phyloP scores from a whole-genome alignment of 2,329 filamentous ascomycete species.

The Sordariomycetes sp. region DNA sequence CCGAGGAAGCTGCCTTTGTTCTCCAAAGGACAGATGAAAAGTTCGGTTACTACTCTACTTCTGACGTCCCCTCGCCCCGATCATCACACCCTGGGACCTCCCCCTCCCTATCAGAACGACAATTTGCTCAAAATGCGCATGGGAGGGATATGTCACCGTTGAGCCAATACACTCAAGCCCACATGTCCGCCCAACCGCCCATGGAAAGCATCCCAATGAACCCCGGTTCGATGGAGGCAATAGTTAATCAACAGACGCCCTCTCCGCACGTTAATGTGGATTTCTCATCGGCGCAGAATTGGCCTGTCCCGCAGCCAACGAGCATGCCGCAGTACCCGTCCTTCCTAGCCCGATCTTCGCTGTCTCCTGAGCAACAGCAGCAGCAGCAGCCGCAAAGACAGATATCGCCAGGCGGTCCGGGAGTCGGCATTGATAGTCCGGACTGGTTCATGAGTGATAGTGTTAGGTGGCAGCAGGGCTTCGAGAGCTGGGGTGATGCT shows the following conservation, averaged over 20 bases:
- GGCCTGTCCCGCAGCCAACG: no score
- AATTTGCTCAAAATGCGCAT: no score
- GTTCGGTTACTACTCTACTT: conserved; percentile 62
- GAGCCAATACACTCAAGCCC: conserved; percentile 20
- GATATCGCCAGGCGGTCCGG: neutral
- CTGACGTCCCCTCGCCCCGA: conserved; percentile 48
- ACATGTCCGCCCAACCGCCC: conserved; percentile 13
- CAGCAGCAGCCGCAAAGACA: neutral
- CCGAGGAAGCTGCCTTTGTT: conserved; percentile 69
- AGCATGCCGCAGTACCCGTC: conserved; percentile 5
- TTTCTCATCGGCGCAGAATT: no score
- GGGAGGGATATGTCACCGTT: conserved; percentile 24
- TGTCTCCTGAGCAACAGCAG: no score
- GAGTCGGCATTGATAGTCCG: conserved; percentile 37
- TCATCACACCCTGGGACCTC: no score
- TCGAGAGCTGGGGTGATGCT: conserved; percentile 36
- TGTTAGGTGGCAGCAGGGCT: conserved; percentile 49
- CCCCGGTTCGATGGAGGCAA: no score
- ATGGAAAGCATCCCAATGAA: conserved; percentile 5
- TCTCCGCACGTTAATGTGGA: no score
- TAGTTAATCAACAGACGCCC: no score
- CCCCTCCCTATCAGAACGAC: no score
- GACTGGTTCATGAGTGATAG: conserved; percentile 51
- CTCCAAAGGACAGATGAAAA: conserved; percentile 72
- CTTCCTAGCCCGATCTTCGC: no score